Base-by-base conservation (phyloP, 2,329 filamentous ascomycete species). In the Hypomyces rosellus region DNA sequence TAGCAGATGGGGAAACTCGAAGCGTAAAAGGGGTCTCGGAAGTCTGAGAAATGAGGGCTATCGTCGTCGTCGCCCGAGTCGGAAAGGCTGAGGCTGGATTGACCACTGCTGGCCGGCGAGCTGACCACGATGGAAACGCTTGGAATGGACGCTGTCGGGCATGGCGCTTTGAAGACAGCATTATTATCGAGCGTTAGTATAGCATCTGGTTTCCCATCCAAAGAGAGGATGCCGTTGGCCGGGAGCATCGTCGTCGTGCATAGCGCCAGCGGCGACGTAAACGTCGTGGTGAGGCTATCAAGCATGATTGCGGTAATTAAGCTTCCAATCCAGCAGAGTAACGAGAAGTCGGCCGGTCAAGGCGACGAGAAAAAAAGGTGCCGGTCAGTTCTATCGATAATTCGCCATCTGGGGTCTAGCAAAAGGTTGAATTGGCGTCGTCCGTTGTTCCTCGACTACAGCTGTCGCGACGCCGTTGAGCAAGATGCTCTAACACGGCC, bases 1-100 rank as follows among this genome's bases (percentile, higher is more conserved):
- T 96, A 99, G 61, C 88, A 86, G 68, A 95, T 90, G 13, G 93
- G 92, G 41, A 93, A 92, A 16, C 89, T 90, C 36, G 91, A 96
- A 49, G 91, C 86, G 69, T 95, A 96, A 69, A 99, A 99, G 8
- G 90, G 90, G 61, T 95, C 89, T 55, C 81, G 78, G 49, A 88
- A 81, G 66, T 90, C 82, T 53, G 84, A 80, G 45, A 47, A 53
- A 34, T 51, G 48, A 14, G 48, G 48, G 25, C 44, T 51, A 34
- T 53, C 40, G 22, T 50, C 47, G 25, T 38, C 38, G 33, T 45
- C 41, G 34, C 33, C 48, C 2, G 22, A 40, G n/a, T 41, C 46
- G 48, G 50, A 40, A 33, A 49, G 38, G 12, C 20, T 36, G 20
- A 66, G 60, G 34, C 62, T 63, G 37, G 61, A 65, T 51, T 70